These are phyloP conservation scores for Hypsizygus ulmarius DNA, from an alignment of 1,284 basidiomycete genomes.

Conservation along the genomic window DNA sequence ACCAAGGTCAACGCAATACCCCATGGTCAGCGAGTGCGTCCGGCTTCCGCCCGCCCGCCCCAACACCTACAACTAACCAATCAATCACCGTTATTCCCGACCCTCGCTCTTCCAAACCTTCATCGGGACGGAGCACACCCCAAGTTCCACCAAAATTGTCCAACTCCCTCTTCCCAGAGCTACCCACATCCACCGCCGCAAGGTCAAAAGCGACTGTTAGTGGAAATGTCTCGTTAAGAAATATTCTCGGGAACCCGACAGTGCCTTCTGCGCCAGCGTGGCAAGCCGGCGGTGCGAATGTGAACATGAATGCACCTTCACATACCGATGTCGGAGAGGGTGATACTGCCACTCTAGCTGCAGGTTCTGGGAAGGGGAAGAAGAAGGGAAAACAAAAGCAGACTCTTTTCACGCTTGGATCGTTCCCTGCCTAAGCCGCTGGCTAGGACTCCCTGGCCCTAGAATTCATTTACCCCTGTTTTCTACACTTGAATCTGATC, in stretches of 20 bases:
- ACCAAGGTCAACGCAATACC: conserved; percentile 49
- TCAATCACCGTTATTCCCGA: conserved; percentile 18
- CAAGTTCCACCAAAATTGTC: conserved; percentile 46
- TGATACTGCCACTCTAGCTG: neutral
- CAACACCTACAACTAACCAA: conserved; percentile 18
- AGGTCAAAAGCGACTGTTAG: conserved; percentile 53
- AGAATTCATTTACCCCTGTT: too few species aligned
- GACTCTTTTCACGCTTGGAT: conserved; percentile 70
- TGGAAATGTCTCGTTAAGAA: conserved; percentile 67
- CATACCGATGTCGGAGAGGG: conserved; percentile 20
- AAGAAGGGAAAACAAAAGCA: conserved; percentile 87
- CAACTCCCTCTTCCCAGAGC: conserved; percentile 66
- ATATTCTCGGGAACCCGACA: conserved; percentile 59
- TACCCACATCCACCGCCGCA: conserved; percentile 45
- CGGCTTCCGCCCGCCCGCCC: conserved; percentile 16
- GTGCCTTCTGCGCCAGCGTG: conserved; percentile 52
- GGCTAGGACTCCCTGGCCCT: too few species aligned
- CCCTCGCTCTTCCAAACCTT: conserved; percentile 18
- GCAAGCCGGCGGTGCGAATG: conserved; percentile 28
- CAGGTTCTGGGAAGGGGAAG: conserved; percentile 51
- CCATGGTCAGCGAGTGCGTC: conserved; percentile 51
- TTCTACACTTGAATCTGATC: too few species aligned
- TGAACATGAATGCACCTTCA: conserved; percentile 2
- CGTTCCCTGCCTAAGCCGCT: conserved; percentile 50
- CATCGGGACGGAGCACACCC: conserved; percentile 18